Evolutionary conservation across 257 asterid species (phyloP), one percentile per base, ranked within the genome.

Genomic region (Jacaranda copaia): DNA sequence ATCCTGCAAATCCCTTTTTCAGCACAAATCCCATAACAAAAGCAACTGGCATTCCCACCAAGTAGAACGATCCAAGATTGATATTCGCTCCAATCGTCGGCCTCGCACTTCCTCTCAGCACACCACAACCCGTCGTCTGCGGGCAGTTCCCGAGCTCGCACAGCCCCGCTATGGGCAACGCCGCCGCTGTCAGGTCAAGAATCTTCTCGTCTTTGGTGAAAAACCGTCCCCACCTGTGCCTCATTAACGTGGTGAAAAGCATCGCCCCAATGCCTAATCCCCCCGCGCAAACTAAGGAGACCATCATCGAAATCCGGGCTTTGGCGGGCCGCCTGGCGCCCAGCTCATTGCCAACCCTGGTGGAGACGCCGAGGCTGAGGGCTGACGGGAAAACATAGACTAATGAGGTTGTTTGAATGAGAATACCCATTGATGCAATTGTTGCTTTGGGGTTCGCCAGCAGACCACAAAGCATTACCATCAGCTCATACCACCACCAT

Each of bases 401-500:
- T 4, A 94, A 76, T 0, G 99, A 88, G 0, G 98, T 94, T 0
- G 98, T 94, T 40, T 94, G 98, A 15, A 94, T 92, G 0, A 94
- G 78, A 8, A 94, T 92, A 19, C 98, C 98, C 98, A 94, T 94
- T 0, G 98, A 90, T 3, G 98, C 92, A 4, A 94, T 86, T 0
- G 98, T 89, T 0, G 98, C 94, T 35, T 75, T 88, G 6, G 99
- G 98, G 80, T 87, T 95, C 0, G 84, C 40, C 0, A 95, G 65
- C 1, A 95, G 74, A 0, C 99, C 99, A 45, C 98, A 95, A 0
- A 93, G 83, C 86, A 94, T 72, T 56, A 94, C 90, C 98, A 94
- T 94, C 18, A 94, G 86, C 49, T 94, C 98, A 42, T 94, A 94
- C 98, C 98, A 94, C 98, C 98, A 94, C 98, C 98, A 94, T 64